Evolutionary conservation across 129 eudicot genomes (phyloP), one percentile per base, ranked within the genome.

Genomic region (Chrysanthemum makinoi): DNA sequence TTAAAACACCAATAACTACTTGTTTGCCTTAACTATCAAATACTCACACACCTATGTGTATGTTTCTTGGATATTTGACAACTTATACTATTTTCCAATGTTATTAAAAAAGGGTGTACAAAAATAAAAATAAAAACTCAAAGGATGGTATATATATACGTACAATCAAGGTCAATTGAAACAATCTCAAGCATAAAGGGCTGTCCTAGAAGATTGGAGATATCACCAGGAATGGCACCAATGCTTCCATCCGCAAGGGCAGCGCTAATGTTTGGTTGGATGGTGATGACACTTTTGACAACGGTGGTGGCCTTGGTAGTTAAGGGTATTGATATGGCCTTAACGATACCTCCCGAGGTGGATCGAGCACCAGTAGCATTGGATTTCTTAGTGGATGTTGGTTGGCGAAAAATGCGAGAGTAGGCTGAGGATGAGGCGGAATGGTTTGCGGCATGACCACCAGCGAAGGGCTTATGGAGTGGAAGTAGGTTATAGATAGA

Each of bases 91-190:
- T 28, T 28, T 28, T 33, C 39, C 6, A 33, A 22, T 44, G 22
- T 3, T 33, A 65, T 6, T 5, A 11, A 18, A 54, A 4, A 54
- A 54, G 10, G 6, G 18, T 57, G 19, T 57, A 57, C 9, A 4
- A 20, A 59, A 59, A 24, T 17, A 56, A 52, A 22, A 22, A 22
- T 1, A 22, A 22, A 1, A 16, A 54, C 17, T 12, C 7, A 39
- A 39, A 6, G 46, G 46, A 39, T 19, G 51, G 43, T 20, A 62
- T 51, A 51, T 51, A 51, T 33, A 67, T 58, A 66, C 74, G 1
- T 79, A 79, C 83, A 82, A 51, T 89, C 82, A 57, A 89, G 79
- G 49, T 86, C 89, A 18, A 82, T 80, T 6, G 87, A 85, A 56
- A 86, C 87, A 8, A 86, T 82, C 70, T 86, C 87, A 51, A 89